Conservation (phyloP, 164 flowering plant species). For the Dillenia suffruticosa region DNA sequence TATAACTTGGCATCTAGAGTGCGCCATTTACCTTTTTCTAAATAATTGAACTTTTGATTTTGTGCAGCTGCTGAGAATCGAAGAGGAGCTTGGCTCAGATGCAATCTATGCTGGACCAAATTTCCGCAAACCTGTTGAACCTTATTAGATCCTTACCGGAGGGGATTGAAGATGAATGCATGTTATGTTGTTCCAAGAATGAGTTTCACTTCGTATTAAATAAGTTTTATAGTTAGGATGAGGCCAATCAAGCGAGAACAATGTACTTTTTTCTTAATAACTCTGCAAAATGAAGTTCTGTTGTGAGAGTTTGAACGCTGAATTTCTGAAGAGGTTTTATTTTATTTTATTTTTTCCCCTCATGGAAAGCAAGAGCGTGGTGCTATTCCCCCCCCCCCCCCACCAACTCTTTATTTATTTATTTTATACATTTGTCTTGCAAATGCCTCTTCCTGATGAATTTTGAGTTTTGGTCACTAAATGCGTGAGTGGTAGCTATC, state of each 20-base stretch:
- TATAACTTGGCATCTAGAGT: background rate
- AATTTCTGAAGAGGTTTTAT: too few relatives aligned
- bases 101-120: constrained; percentile 78
- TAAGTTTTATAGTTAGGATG: constrained; percentile 6
- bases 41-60: background rate
- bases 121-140: constrained; percentile 83
- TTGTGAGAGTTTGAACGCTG: too few relatives aligned
- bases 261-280: too few relatives aligned
- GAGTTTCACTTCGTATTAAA: constrained; percentile 9
- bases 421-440: too few relatives aligned
- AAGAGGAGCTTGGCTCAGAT: constrained; percentile 79
- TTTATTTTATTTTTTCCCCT: too few relatives aligned
- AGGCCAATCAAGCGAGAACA: background rate
- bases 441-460: too few relatives aligned
- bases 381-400: too few relatives aligned
- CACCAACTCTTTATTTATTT: too few relatives aligned
- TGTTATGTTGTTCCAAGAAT: background rate
- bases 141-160: constrained; percentile 38
- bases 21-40: background rate
- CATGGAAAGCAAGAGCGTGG: too few relatives aligned
- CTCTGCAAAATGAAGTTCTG: too few relatives aligned
- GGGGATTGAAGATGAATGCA: background rate
- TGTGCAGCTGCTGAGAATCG: constrained; percentile 69
- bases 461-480: too few relatives aligned
- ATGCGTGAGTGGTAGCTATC: too few relatives aligned